Evolutionary conservation across 169 alveolate genomes (phyloP).

Genomic region (Plasmodium sp.): DNA sequence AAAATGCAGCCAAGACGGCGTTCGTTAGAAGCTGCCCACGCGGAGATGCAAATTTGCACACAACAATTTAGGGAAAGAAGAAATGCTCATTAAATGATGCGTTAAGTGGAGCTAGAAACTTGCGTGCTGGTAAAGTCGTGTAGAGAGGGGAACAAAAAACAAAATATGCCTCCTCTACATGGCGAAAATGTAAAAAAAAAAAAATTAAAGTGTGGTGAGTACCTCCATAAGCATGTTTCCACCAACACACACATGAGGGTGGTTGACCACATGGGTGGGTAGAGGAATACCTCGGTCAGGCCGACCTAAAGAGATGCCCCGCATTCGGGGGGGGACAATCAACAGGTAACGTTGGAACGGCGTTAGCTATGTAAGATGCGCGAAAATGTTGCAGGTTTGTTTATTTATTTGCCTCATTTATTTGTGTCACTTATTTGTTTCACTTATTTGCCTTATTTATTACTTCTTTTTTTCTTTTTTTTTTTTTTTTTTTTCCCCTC

Average conservation of each 20-base stretch:
- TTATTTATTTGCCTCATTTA: neutral
- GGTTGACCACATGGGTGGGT: neutral
- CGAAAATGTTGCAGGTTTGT: neutral
- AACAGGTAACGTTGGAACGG: neutral
- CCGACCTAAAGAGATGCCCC: neutral
- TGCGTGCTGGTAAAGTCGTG: neutral
- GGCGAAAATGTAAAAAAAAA: neutral
- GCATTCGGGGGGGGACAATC: neutral
- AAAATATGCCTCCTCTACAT: neutral
- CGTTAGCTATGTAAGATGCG: neutral
- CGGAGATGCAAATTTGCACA: neutral
- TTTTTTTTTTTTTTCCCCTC: neutral
- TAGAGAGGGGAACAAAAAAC: neutral
- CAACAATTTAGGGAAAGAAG: neutral
- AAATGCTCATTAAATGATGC: neutral
- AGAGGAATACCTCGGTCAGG: neutral
- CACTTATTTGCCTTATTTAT: neutral
- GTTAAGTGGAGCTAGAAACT: neutral
- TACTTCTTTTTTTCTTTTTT: neutral
- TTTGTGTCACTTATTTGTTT: neutral
- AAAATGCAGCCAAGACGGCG: neutral
- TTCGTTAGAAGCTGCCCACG: neutral
- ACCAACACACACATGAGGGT: neutral
- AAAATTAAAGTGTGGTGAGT: no score
- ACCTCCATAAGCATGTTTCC: neutral